These are phyloP conservation scores for Aureobasidium zeae DNA, from an alignment of 2,329 filamentous ascomycete species.

Conservation along the genomic window DNA sequence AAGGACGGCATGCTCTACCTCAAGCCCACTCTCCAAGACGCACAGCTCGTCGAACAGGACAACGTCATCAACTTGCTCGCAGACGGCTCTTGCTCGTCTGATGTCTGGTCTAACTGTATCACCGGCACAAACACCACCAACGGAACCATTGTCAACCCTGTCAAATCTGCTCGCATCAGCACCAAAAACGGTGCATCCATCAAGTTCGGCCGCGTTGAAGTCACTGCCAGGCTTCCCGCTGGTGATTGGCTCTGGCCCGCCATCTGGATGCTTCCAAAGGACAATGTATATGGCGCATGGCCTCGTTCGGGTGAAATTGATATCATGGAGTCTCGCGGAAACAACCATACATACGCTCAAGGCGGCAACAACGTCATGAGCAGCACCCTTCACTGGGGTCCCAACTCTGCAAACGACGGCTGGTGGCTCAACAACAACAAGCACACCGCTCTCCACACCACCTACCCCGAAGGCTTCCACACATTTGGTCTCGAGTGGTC, in stretches of 20 bases:
- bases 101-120: conserved; percentile 52
- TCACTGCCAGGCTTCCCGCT: conserved; percentile 62
- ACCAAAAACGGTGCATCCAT: conserved; percentile 62
- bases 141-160: conserved; percentile 65
- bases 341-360: conserved; percentile 65
- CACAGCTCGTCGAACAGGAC: conserved; percentile 54
- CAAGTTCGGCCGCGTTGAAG: conserved; percentile 74
- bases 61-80: conserved; percentile 58
- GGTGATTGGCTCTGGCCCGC: conserved; percentile 88
- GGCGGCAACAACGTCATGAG: conserved; percentile 75
- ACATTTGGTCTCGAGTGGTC: conserved; percentile 79
- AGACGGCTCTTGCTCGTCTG: conserved; percentile 59
- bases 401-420: conserved; percentile 59
- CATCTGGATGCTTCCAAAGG: conserved; percentile 80
- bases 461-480: conserved; percentile 60
- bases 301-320: conserved; percentile 76
- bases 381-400: conserved; percentile 76
- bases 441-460: conserved; percentile 63
- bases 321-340: conserved; percentile 70
- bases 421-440: conserved; percentile 82
- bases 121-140: conserved; percentile 68
- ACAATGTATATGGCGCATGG: conserved; percentile 66
- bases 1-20: conserved; percentile 61
- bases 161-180: conserved; percentile 68
- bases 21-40: conserved; percentile 68